Evolutionary conservation across 148 eudicot genomes (phyloP), one percentile per base, ranked within the genome.

Genomic region (Chenopodium album): DNA sequence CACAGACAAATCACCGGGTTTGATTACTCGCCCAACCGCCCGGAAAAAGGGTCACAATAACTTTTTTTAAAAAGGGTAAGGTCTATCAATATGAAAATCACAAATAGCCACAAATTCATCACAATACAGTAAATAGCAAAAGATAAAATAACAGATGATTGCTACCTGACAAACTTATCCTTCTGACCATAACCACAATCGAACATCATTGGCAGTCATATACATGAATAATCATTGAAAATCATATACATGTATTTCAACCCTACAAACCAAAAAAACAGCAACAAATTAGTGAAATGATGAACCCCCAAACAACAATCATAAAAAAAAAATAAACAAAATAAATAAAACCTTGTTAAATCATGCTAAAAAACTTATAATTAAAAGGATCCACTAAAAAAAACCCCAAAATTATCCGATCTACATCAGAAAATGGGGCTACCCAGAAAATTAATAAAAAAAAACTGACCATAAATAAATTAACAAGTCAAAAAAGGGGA

Each of bases 111-210:
- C 50, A 76, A 60, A 14, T 28, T 70, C 44, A 60, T 31, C 56
- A 77, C 8, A 37, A 50, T 41, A 56, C 46, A 56, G 46, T 7
- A 76, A 26, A 1, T 20, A 22, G 16, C 10, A 82, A 69, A 23
- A 72, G 50, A 47, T 32, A 48, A 75, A 41, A 63, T 76, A 47
- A 60, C 28, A 31, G 44, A 32, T 29, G 72, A 72, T 72, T 20
- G 50, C 41, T 81, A 84, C 86, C 86, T 84, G 34, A 84, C 86
- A 77, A 84, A 84, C 81, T 84, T 84, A 66, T 84, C 86, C 84
- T 84, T 84, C 77, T 80, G 86, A 76, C 86, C 80, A 84, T 80
- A 76, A 77, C 83, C 78, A 77, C 86, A 81, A 77, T 84, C 81
- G 73, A 84, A 81, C 86, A 84, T 84, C 84, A 34, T 84, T 71